Evolutionary conservation across 768 basidiomycete genomes (phyloP).

Genomic region (Psilocybe sp.): DNA sequence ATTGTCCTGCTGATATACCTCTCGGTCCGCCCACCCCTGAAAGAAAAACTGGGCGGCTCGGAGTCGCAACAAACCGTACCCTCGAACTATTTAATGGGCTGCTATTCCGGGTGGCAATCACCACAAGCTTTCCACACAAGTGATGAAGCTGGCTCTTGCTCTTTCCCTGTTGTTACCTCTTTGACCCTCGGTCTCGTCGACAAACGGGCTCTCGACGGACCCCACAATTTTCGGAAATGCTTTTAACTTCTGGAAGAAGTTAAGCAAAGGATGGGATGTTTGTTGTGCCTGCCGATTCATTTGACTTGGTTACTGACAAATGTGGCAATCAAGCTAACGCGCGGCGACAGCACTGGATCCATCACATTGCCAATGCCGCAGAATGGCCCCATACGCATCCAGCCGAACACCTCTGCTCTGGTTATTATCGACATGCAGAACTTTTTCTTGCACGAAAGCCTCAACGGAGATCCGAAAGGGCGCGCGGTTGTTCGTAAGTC

Average conservation of each 20-base stretch:
- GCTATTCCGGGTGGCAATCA: no score
- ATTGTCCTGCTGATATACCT: no score
- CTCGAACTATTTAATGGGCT: no score
- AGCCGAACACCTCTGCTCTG: constrained; percentile 27
- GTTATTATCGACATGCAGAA: constrained; percentile 36
- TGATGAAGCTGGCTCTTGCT: not conserved
- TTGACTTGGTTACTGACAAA: not conserved
- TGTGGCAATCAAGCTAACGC: constrained; percentile 20
- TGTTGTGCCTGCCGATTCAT: not conserved
- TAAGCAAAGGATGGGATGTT: constrained; percentile 25
- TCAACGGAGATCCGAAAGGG: constrained; percentile 27
- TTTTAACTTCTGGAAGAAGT: constrained; percentile 28
- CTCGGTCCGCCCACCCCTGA: no score
- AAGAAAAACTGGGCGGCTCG: no score
- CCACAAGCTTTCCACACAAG: no score
- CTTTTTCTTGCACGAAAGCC: constrained; percentile 27
- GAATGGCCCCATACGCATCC: constrained; percentile 23
- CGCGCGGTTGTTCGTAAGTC: constrained; percentile 27
- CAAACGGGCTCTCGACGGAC: constrained; percentile 10
- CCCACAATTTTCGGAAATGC: constrained; percentile 24
- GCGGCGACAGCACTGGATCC: constrained; percentile 19
- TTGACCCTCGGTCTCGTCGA: constrained; percentile 1
- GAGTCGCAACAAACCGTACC: no score
- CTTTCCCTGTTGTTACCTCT: not conserved
- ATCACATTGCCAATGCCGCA: constrained; percentile 23